Percentiles rank a stretch among this genome's conserved stretches.
phyloP scores from a whole-genome alignment of 257 asterid species.

The Solanum virginianum region DNA sequence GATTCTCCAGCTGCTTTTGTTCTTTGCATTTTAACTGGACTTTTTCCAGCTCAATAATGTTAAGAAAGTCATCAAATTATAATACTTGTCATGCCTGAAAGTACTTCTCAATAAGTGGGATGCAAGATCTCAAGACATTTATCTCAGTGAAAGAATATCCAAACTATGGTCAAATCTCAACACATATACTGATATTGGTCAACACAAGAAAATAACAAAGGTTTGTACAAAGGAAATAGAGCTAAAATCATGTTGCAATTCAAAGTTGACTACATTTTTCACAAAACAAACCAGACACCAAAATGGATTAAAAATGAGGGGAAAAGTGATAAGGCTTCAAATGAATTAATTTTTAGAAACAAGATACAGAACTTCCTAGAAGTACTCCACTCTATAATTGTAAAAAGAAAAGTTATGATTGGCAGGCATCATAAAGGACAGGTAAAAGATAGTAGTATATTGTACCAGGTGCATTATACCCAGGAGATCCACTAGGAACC shows the following conservation, averaged over 20 bases:
- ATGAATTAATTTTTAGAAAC: neutral
- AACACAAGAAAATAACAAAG: neutral
- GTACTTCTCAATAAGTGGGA: neutral
- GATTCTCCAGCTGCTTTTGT: neutral
- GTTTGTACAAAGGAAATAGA: neutral
- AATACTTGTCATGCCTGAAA: neutral
- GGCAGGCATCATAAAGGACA: neutral
- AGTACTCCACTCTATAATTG: neutral
- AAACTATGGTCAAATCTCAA: neutral
- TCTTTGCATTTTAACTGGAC: neutral
- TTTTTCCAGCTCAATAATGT: neutral
- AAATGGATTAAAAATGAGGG: neutral
- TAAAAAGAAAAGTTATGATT: neutral
- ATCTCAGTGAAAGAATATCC: neutral
- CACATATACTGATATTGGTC: neutral
- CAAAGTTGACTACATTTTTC: neutral
- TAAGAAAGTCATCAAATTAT: neutral
- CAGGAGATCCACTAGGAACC: conserved; percentile 48
- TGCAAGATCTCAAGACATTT: neutral
- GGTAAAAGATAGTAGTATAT: neutral
- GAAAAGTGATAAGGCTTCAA: neutral
- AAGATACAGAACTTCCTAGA: neutral
- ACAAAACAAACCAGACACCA: neutral
- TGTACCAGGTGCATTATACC: conserved; percentile 39
- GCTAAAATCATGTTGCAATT: neutral